Conservation (phyloP, 2,329 filamentous ascomycete species). For the Sporothrix brasiliensis region DNA sequence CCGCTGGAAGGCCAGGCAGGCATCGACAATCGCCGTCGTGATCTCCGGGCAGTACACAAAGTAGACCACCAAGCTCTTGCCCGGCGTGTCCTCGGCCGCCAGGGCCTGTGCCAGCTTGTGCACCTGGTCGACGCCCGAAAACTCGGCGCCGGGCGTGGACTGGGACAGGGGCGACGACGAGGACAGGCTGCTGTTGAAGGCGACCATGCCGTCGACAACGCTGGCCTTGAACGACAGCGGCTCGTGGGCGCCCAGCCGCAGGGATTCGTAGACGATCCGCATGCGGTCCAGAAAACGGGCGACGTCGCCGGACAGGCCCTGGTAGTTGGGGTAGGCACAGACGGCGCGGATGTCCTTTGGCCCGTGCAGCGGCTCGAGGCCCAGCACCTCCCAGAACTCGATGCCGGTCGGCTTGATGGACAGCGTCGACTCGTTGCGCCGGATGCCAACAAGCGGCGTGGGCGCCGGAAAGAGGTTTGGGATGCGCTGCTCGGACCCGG, state of each 20-base stretch:
- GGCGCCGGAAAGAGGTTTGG: slow-evolving; percentile 64
- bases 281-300: slow-evolving; percentile 68
- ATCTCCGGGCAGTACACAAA: slow-evolving; percentile 71
- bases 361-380: slow-evolving; percentile 70
- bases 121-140: slow-evolving; percentile 54
- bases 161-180: background rate
- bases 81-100: slow-evolving; percentile 47
- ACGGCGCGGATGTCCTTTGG: slow-evolving; percentile 71
- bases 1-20: slow-evolving; percentile 73
- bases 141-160: slow-evolving; percentile 46
- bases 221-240: slow-evolving; percentile 49
- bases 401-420: slow-evolving; percentile 75
- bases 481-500: slow-evolving; percentile 53
- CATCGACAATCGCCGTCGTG: slow-evolving; percentile 65
- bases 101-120: slow-evolving; percentile 54
- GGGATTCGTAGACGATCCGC: slow-evolving; percentile 71
- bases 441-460: slow-evolving; percentile 71
- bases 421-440: slow-evolving; percentile 67
- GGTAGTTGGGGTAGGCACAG: slow-evolving; percentile 69
- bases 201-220: slow-evolving; percentile 54
- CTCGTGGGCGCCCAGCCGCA: slow-evolving; percentile 70
- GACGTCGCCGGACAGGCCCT: slow-evolving; percentile 63
- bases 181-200: slow-evolving; percentile 46
- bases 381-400: slow-evolving; percentile 79
- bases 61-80: slow-evolving; percentile 72